Evolutionary conservation across 805 yeast genomes (phyloP).

Genomic region (Starmerella kuoi): DNA sequence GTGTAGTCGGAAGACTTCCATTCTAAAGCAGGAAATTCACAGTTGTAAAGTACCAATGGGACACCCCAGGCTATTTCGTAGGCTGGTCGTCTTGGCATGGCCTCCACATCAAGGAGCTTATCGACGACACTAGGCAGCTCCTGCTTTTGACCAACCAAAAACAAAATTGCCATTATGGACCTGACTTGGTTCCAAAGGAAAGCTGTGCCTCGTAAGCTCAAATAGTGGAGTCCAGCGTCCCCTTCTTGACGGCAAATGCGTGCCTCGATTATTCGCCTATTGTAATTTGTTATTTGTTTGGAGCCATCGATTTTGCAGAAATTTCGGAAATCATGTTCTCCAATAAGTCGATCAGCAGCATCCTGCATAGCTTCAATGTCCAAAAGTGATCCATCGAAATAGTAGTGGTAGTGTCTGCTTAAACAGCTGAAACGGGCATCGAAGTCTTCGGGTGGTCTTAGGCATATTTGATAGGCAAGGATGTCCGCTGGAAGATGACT

Average conservation of each 20-base stretch:
- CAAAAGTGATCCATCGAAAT: conserved; percentile 41
- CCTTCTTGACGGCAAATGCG: conserved; percentile 32
- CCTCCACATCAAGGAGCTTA: conserved; percentile 45
- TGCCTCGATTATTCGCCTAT: conserved; percentile 48
- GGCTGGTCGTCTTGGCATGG: conserved; percentile 55
- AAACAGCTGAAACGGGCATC: conserved; percentile 88
- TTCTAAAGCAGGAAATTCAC: conserved; percentile 57
- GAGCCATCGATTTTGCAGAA: conserved; percentile 92
- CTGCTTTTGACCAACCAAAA: conserved; percentile 64
- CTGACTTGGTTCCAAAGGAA: conserved; percentile 97
- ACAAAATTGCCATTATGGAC: conserved; percentile 78
- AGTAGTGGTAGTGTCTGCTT: conserved; percentile 75
- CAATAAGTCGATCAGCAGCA: conserved; percentile 53
- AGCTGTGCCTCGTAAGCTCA: conserved; percentile 77
- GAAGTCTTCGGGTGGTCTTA: conserved; percentile 70
- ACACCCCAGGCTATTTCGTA: conserved; percentile 84
- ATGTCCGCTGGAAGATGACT: conserved; percentile 71
- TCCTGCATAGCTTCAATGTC: conserved; percentile 54
- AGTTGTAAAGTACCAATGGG: conserved; percentile 78
- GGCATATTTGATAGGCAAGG: conserved; percentile 64
- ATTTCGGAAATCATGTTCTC: conserved; percentile 83
- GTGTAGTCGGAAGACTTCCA: conserved; percentile 37
- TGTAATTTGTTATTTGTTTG: conserved; percentile 73
- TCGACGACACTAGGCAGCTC: conserved; percentile 50
- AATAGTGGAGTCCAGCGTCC: conserved; percentile 37